phyloP scores from a whole-genome alignment of 805 yeast species.

The Barnettozyma siamensis region DNA sequence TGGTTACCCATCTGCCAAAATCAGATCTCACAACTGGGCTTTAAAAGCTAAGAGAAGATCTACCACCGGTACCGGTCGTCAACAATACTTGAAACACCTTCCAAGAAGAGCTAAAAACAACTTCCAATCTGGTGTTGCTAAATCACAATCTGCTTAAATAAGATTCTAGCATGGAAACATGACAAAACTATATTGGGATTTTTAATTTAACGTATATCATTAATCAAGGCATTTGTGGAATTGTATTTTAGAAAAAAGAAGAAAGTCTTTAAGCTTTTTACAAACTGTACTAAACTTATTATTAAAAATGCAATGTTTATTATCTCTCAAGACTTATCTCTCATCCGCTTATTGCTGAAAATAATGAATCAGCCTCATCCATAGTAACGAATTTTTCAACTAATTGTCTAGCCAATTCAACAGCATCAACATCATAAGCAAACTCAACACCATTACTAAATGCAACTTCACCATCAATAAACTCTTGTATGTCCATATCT shows the following conservation, averaged over 20 bases:
- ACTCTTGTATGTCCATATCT: slow-evolving; percentile 23
- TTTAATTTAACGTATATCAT: slow-evolving; percentile 10
- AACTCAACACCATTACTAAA: slow-evolving; percentile 57
- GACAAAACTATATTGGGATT: slow-evolving; percentile 1
- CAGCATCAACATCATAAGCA: slow-evolving; percentile 54
- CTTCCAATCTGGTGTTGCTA: slow-evolving; percentile 86
- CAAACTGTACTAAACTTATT: too few species aligned
- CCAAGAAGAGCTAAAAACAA: slow-evolving; percentile 98
- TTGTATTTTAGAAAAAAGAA: background rate
- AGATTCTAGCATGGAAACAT: background rate
- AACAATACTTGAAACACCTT: slow-evolving; percentile 95
- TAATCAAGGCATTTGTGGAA: slow-evolving; percentile 4
- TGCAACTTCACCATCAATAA: slow-evolving; percentile 30
- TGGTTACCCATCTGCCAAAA: slow-evolving; percentile 99
- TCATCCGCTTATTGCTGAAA: slow-evolving; percentile 47
- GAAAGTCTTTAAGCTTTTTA: too few species aligned
- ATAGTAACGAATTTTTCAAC: slow-evolving; percentile 63
- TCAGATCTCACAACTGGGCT: slow-evolving; percentile 99
- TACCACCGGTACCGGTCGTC: slow-evolving; percentile 99
- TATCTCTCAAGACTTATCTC: too few species aligned
- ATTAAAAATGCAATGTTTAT: too few species aligned
- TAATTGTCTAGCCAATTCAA: slow-evolving; percentile 66
- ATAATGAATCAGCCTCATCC: slow-evolving; percentile 75
- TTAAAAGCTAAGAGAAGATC: slow-evolving; percentile 98
- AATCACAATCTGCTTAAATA: slow-evolving; percentile 49